phyloP scores from a whole-genome alignment of 1,139 yeast genomes.

The Lodderomyces metapsilosis region DNA sequence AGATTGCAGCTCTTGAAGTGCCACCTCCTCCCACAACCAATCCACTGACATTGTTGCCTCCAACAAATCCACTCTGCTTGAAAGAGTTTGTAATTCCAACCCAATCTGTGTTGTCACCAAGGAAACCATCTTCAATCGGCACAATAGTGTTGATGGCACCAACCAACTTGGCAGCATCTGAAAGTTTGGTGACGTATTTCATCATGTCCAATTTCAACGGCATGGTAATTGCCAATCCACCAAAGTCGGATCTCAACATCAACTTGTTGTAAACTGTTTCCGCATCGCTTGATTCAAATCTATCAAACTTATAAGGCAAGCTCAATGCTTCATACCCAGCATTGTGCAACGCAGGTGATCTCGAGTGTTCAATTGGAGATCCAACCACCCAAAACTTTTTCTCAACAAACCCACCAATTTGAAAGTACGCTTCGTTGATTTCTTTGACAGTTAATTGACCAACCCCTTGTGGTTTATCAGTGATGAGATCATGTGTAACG shows the following conservation, averaged over 20 bases:
- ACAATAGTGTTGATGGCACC: constrained; percentile 94
- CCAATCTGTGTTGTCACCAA: constrained; percentile 97
- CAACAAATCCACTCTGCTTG: constrained; percentile 55
- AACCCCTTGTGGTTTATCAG: constrained; percentile 55
- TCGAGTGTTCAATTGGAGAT: constrained; percentile 77
- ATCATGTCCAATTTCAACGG: constrained; percentile 83
- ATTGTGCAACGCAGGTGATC: constrained; percentile 84
- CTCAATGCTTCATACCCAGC: constrained; percentile 71
- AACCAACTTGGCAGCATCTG: constrained; percentile 70
- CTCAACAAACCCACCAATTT: constrained; percentile 58
- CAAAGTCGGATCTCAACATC: constrained; percentile 56
- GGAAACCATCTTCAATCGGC: constrained; percentile 52
- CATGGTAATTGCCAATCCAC: constrained; percentile 90
- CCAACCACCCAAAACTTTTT: constrained; percentile 80
- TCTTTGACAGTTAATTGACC: constrained; percentile 68
- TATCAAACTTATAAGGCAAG: constrained; percentile 70
- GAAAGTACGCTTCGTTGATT: constrained; percentile 57
- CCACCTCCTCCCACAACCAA: constrained; percentile 96
- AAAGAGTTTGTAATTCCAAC: constrained; percentile 78
- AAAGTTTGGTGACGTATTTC: constrained; percentile 58
- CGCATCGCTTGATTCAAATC: constrained; percentile 68
- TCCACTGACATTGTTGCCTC: constrained; percentile 29
- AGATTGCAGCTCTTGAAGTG: constrained; percentile 92
- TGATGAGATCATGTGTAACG: constrained; percentile 66
- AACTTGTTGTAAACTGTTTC: constrained; percentile 45